These are phyloP conservation scores for Peronospora belbahrii DNA, from an alignment of 352 stramenopile genomes.

Conservation along the genomic window DNA sequence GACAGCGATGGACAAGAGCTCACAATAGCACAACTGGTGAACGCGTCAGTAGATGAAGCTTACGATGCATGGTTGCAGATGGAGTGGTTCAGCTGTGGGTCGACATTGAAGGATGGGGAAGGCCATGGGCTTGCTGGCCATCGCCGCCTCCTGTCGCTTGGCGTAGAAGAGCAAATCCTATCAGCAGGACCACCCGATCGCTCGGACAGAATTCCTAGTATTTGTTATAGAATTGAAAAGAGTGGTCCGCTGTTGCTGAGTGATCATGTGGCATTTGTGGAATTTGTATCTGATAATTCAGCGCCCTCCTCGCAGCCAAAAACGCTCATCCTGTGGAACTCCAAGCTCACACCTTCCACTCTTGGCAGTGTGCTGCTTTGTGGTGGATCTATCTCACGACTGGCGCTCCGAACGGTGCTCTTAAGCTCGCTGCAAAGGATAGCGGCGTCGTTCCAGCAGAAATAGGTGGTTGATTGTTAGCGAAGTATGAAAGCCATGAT, in stretches of 20 bases:
- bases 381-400: constrained; percentile 38
- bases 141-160: constrained; percentile 29
- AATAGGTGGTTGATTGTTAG: constrained; percentile 4
- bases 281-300: constrained; percentile 39
- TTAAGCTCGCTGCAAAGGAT: constrained; percentile 21
- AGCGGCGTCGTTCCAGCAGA: constrained; percentile 18
- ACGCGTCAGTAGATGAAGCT: constrained; percentile 19
- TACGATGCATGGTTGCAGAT: constrained; percentile 49
- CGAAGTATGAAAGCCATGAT: neutral
- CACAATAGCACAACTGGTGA: constrained; percentile 33
- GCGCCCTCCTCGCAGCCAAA: constrained; percentile 16
- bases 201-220: constrained; percentile 33
- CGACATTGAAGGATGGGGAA: constrained; percentile 27
- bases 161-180: constrained; percentile 50
- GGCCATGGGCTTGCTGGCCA: constrained; percentile 41
- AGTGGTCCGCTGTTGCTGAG: constrained; percentile 37
- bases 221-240: constrained; percentile 43
- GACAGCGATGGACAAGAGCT: constrained; percentile 51
- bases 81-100: constrained; percentile 30
- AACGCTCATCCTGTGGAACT: constrained; percentile 55
- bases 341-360: constrained; percentile 48
- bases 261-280: constrained; percentile 49
- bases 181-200: constrained; percentile 33
- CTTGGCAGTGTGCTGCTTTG: constrained; percentile 44
- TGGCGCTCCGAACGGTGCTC: constrained; percentile 29